These are phyloP conservation scores for Trichoderma sp. DNA, from an alignment of 2,329 filamentous ascomycete species.

Conservation along the genomic window DNA sequence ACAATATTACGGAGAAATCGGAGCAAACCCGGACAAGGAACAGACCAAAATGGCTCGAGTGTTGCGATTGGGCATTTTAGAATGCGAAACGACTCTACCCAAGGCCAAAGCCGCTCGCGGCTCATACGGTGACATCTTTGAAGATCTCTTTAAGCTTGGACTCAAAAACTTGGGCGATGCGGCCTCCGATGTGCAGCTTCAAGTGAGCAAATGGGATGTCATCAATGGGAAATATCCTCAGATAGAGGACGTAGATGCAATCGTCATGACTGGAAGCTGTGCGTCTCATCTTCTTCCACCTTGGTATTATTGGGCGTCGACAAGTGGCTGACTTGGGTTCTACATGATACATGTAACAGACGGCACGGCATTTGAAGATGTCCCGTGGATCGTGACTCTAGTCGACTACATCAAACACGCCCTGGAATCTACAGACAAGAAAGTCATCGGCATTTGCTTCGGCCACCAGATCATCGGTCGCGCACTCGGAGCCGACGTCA, in stretches of 20 bases:
- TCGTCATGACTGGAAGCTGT: neutral
- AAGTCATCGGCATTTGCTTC: constrained; percentile 46
- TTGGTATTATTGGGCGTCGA: neutral
- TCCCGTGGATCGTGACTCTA: constrained; percentile 23
- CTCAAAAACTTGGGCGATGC: neutral
- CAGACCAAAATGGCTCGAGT: neutral
- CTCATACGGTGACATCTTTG: neutral
- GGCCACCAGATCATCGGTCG: constrained; percentile 47
- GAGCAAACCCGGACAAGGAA: neutral
- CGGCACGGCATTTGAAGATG: neutral
- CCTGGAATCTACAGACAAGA: constrained; percentile 30
- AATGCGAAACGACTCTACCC: neutral
- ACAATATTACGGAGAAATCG: neutral
- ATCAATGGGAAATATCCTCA: neutral
- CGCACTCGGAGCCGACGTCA: constrained; percentile 39
- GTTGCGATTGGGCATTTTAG: neutral
- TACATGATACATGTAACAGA: neutral
- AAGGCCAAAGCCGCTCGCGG: neutral
- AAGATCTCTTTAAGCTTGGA: neutral
- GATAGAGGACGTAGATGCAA: neutral
- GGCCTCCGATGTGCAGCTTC: neutral
- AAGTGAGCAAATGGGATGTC: neutral
- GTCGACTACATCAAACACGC: constrained; percentile 35
- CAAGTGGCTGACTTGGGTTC: neutral
- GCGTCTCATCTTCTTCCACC: neutral